Evolutionary conservation across 805 yeast species (phyloP).

Genomic region (Candida corydali): DNA sequence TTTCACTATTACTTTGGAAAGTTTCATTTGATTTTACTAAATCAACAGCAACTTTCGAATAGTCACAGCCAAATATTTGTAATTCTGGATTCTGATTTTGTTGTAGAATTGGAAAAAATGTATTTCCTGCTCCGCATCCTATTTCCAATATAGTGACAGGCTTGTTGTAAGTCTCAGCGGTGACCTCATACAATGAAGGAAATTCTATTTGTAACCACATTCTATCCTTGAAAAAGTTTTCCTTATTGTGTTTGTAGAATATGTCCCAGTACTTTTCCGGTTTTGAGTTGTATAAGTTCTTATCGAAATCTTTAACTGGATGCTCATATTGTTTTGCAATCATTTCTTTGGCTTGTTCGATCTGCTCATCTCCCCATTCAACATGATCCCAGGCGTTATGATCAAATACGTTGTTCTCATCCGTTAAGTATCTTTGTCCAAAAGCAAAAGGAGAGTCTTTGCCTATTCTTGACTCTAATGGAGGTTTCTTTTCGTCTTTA

Average conservation of each 20-base stretch:
- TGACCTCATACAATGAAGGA: conserved; percentile 76
- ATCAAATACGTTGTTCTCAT: conserved; percentile 78
- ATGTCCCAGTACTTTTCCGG: conserved; percentile 96
- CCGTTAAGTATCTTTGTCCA: conserved; percentile 76
- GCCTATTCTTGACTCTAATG: conserved; percentile 59
- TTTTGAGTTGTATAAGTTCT: conserved; percentile 67
- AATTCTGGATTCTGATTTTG: conserved; percentile 80
- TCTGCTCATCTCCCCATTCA: conserved; percentile 93
- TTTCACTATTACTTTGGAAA: conserved; percentile 48
- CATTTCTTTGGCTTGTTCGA: conserved; percentile 66
- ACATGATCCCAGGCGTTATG: conserved; percentile 98
- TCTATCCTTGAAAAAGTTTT: conserved; percentile 93
- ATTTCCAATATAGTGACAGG: conserved; percentile 77
- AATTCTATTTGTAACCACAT: conserved; percentile 96
- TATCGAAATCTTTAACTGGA: conserved; percentile 89
- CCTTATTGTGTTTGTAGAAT: conserved; percentile 84
- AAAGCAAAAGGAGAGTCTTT: conserved; percentile 88
- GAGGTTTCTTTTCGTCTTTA: conserved; percentile 33
- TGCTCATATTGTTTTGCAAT: conserved; percentile 68
- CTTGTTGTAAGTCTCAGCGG: conserved; percentile 62
- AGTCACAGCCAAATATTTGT: conserved; percentile 81
- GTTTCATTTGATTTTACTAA: conserved; percentile 63
- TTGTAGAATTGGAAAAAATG: conserved; percentile 82
- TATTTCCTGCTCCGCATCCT: conserved; percentile 98
- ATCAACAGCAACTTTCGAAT: conserved; percentile 84